Conservation (phyloP, 257 asterid genomes). For the Gynochthodes officinalis region DNA sequence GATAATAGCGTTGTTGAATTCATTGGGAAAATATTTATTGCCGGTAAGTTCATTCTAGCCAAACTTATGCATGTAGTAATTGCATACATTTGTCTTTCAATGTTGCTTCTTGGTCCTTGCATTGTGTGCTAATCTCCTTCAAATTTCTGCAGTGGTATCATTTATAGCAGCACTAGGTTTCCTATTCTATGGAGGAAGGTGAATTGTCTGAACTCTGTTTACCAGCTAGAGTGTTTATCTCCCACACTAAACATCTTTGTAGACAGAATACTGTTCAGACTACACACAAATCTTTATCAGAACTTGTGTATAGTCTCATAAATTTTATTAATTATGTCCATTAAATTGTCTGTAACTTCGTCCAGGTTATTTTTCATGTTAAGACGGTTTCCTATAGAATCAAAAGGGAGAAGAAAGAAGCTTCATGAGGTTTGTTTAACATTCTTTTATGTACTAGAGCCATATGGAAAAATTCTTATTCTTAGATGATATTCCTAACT, state of each 20-base stretch:
- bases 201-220: slow-evolving; percentile 17
- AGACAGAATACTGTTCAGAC: background rate
- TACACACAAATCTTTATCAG: background rate
- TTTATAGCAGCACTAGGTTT: slow-evolving; percentile 86
- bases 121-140: slow-evolving; percentile 29
- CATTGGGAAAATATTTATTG: slow-evolving; percentile 81
- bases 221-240: slow-evolving; percentile 9
- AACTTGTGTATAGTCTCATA: slow-evolving; percentile 3
- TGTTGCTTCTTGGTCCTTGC: slow-evolving; percentile 13
- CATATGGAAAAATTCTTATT: background rate
- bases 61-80: slow-evolving; percentile 1
- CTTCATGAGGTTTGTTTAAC: slow-evolving; percentile 73
- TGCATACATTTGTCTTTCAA: background rate
- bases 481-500: background rate
- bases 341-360: slow-evolving; percentile 8
- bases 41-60: slow-evolving; percentile 46
- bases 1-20: slow-evolving; percentile 60
- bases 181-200: slow-evolving; percentile 97
- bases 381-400: slow-evolving; percentile 89
- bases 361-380: slow-evolving; percentile 85
- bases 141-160: slow-evolving; percentile 70
- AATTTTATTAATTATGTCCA: background rate
- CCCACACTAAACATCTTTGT: slow-evolving; percentile 13
- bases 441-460: background rate
- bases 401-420: slow-evolving; percentile 95